A percentile compares a stretch with the other conserved stretches of the same genome.
phyloP scores from a whole-genome alignment of 306 rosid species.

The Castanea mollissima region DNA sequence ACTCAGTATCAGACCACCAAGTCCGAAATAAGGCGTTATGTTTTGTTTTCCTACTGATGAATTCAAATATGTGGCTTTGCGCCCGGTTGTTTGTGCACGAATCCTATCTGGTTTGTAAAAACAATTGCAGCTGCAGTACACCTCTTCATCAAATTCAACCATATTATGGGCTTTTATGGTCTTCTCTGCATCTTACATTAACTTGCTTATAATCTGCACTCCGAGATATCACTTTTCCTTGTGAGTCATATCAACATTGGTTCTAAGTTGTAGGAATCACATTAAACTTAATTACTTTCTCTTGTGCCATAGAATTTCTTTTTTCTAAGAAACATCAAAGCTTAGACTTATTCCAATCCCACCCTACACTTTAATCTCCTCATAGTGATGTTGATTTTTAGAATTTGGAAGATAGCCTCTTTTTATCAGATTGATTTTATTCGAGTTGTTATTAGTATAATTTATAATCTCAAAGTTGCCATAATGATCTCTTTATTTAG shows the following conservation, averaged over 20 bases:
- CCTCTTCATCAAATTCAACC: slow-evolving; percentile 88
- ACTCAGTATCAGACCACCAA: no score
- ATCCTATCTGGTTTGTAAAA: slow-evolving; percentile 92
- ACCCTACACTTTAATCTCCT: not conserved
- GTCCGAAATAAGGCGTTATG: not conserved
- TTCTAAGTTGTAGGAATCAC: slow-evolving; percentile 4
- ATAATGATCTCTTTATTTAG: not conserved
- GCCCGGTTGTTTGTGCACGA: slow-evolving; percentile 84
- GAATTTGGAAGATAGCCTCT: not conserved
- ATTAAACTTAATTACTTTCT: slow-evolving; percentile 7
- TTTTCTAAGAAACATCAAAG: not conserved
- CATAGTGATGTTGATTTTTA: not conserved
- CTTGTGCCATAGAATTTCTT: not conserved
- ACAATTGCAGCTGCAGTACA: slow-evolving; percentile 94
- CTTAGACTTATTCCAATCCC: not conserved
- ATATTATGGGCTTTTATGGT: slow-evolving; percentile 87
- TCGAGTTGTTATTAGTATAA: not conserved
- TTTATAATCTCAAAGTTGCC: not conserved
- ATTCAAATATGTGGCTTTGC: slow-evolving; percentile 23
- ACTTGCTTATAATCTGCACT: slow-evolving; percentile 31
- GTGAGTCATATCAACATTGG: slow-evolving; percentile 22
- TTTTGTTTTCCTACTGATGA: slow-evolving; percentile 6
- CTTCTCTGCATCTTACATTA: slow-evolving; percentile 45
- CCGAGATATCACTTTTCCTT: slow-evolving; percentile 25
- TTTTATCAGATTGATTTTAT: not conserved